Evolutionary conservation across 306 rosid genomes (phyloP), one percentile per base, ranked within the genome.

Genomic region (Vigna hirtella): DNA sequence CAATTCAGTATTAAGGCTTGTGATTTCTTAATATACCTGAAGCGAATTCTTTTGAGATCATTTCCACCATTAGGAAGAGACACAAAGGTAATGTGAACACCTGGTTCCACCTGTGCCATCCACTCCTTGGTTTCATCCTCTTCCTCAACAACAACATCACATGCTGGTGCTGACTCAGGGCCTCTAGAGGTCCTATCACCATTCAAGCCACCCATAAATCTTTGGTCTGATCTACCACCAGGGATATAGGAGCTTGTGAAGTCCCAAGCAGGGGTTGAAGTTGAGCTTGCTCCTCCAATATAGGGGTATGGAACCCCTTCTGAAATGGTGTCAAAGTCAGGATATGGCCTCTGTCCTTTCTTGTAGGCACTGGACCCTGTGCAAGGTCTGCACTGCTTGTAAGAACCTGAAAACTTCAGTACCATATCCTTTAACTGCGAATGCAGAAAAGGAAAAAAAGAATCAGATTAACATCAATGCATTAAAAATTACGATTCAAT

Each of bases 101-200:
- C 99, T 4, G 99, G 99, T 81, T 96, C 99, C 58, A 90, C 98
- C 66, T 96, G 97, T n/a, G 98, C 98, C 91, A 93, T 83, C 99
- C 99, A 96, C 88, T 85, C 91, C 83, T 85, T 87, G 40, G 90
- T 83, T 55, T 86, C 96, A 43, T 82, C 91, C 67, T 83, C 93
- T 28, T 90, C 91, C 79, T 88, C 96, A 55, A 87, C 66, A 66
- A 86, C 98, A 14, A 87, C 96, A 52, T 88, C 91, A 83, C 81
- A 77, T 1, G 81, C 87, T 9, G 92, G 67, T 7, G 81, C 78
- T 13, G 88, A 78, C 34, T 82, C 86, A 15, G 86, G 73, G 11
- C 17, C 88, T 65, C 89, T 80, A n/a, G 93, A 92, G 40, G 85
- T 85, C 78, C 64, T 85, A 66, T 89, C 87, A 57, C 87, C 90